A percentile compares a stretch with the other conserved stretches of the same genome.
Conservation (phyloP, 306 rosid genomes). For the Rosa rugosa region DNA sequence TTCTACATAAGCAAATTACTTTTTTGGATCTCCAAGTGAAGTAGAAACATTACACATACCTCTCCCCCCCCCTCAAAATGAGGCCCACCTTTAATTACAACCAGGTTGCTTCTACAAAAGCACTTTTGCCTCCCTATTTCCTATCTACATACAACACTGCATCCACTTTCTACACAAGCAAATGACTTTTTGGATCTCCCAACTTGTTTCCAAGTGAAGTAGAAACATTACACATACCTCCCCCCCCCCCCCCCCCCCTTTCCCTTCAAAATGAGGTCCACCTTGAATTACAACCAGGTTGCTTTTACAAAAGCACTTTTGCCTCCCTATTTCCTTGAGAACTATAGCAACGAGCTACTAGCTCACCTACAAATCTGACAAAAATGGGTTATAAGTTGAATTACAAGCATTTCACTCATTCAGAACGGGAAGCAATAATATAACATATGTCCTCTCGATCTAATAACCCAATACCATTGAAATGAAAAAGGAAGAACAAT, state of each 20-base stretch:
- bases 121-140: slow-evolving; percentile 70
- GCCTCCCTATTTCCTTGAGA: slow-evolving; percentile 76
- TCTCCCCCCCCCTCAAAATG: slow-evolving; percentile 47
- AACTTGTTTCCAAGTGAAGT: too few species aligned
- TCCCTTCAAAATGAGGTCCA: slow-evolving; percentile 64
- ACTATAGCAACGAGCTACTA: slow-evolving; percentile 57
- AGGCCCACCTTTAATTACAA: slow-evolving; percentile 82
- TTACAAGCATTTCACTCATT: slow-evolving; percentile 8
- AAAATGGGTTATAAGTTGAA: slow-evolving; percentile 2
- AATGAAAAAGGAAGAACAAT: not conserved
- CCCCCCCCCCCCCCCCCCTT: slow-evolving; percentile 52
- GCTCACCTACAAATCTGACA: slow-evolving; percentile 64
- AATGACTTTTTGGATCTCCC: too few species aligned
- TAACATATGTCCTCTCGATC: not conserved
- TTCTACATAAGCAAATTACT: not conserved
- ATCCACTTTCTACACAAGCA: not conserved
- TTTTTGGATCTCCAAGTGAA: too few species aligned
- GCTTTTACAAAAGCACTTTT: slow-evolving; percentile 24
- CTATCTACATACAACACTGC: slow-evolving; percentile 2
- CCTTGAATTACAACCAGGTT: slow-evolving; percentile 73
- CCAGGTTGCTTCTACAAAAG: slow-evolving; percentile 38
- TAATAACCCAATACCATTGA: not conserved
- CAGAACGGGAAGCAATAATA: not conserved
- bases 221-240: too few species aligned
- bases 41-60: too few species aligned